A percentile compares a stretch with the other conserved stretches of the same genome.
Conservation (phyloP, 129 eudicot species). For the Escallonia herrerae region DNA sequence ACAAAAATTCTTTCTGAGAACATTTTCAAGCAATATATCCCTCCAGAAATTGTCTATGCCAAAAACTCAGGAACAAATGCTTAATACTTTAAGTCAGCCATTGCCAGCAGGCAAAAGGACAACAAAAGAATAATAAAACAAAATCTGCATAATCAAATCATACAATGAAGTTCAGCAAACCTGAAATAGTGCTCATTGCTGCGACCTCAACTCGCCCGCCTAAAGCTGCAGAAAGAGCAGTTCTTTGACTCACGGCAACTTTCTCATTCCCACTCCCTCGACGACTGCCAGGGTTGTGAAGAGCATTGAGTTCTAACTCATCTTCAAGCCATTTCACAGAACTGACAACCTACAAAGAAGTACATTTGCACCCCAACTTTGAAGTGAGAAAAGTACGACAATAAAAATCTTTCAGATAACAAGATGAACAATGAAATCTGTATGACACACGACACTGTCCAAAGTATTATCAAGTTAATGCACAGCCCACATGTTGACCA, state of each 20-base stretch:
- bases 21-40: neutral
- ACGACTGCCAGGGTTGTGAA: slow-evolving; percentile 97
- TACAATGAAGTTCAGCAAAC: slow-evolving; percentile 18
- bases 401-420: neutral
- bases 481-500: neutral
- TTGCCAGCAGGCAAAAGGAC: neutral
- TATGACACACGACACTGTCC: neutral
- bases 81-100: neutral
- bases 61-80: neutral
- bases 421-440: neutral
- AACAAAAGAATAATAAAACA: neutral
- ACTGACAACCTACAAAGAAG: slow-evolving; percentile 74
- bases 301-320: slow-evolving; percentile 98
- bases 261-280: slow-evolving; percentile 94
- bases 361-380: neutral
- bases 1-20: neutral
- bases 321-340: slow-evolving; percentile 99
- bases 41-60: neutral
- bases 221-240: slow-evolving; percentile 94
- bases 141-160: neutral
- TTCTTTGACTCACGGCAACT: slow-evolving; percentile 87
- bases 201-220: slow-evolving; percentile 94
- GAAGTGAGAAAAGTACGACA: too few relatives aligned
- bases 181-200: slow-evolving; percentile 94
- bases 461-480: neutral